Base-by-base conservation (phyloP, 108 stramenopile genomes). In the Schizochytrium sp. region DNA sequence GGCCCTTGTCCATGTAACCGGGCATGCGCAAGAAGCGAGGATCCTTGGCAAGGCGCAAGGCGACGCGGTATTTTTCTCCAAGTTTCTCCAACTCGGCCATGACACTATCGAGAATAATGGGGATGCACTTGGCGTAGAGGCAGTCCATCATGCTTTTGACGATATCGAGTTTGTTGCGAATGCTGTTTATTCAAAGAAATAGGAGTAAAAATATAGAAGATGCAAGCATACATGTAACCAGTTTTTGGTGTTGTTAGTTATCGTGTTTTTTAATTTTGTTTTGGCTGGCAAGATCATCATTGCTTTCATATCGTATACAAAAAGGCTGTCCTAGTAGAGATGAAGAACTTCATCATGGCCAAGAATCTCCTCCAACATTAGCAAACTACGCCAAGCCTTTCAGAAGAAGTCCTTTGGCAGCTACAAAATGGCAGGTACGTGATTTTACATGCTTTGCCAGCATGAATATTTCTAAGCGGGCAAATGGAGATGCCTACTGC, bases 91-190 rank as follows among this genome's bases (percentile, higher is more conserved):
- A 90, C 93, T 99, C 99, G 0, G 97, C 99, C 97, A 99, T 98
- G 87, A 99, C 99, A 91, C 97, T 98, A 90, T 98, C 97, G 42
- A 97, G 97, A 8, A 99, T 94, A 90, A 97, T 97, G 3, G 98
- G 99, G 44, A 97, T 97, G 90, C 97, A 97, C 93, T 99, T 99
- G 76, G 99, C 99, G 61, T 99, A 93, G 44, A 99, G 93, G 91
- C 99, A 99, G 92, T 99, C 99, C 98, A 98, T 99, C 98, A 99
- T 99, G 76, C 96, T 92, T 46, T 97, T 95, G n/a, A 98, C 94
- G 47, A 99, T 95, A 87, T 99, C 99, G 88, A 99, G 93, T 88
- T 99, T 99, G 93, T 99, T 99, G 72, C 91, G 72, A 61, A 91
- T 90, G 49, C 46, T 45, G 72, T 19, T 15, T 17, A 53, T 15